Base-by-base conservation (phyloP, 1,284 basidiomycete genomes). In the Tylopilus sp. region DNA sequence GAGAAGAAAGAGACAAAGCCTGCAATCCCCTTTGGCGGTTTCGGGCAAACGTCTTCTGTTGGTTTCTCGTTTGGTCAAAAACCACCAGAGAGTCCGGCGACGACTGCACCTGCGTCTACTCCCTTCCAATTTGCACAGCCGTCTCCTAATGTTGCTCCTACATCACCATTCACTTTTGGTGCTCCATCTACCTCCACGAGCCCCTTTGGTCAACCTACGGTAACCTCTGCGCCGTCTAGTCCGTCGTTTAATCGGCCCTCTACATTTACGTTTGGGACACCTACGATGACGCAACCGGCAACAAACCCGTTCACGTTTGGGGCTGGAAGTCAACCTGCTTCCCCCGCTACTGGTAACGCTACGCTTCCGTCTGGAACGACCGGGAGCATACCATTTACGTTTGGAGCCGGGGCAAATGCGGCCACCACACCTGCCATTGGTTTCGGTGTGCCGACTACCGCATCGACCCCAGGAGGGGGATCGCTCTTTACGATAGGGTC, bases 401-500 rank as follows among this genome's bases (percentile, higher is more conserved):
- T 69, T 31, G 66, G 66, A 49, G 46, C 46, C 28, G 59, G 50
- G 5, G 18, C 55, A 36, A 56, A 30, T 54, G 69, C 69, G n/a
- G 60, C 66, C 48, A 51, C 67, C 8, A 54, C 69, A 19, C 62
- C 74, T 34, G 62, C 70, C 9, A 69, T 66, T 18, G 70, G 70
- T 19, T 80, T 78, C 50, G 64, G 66, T 58, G 63, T 66, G 16
- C 58, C 71, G 2, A 56, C 68, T 11, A 53, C 72, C 39, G 48
- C 55, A 19, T 52, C 72, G 41, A 63, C 69, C 9, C 58, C 68
- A 6, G 59, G 65, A 11, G 71, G 60, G 26, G 71, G 66, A 29
- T 63, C 74, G 3, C 51, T 82, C 33, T 83, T 83, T 54, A 83
- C 79, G 7, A 82, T 82, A 53, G 80, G 81, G 21, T 66, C 79